These are phyloP conservation scores for Zygosaccharomyces sapae DNA, from an alignment of 1,139 yeast genomes.

Conservation along the genomic window DNA sequence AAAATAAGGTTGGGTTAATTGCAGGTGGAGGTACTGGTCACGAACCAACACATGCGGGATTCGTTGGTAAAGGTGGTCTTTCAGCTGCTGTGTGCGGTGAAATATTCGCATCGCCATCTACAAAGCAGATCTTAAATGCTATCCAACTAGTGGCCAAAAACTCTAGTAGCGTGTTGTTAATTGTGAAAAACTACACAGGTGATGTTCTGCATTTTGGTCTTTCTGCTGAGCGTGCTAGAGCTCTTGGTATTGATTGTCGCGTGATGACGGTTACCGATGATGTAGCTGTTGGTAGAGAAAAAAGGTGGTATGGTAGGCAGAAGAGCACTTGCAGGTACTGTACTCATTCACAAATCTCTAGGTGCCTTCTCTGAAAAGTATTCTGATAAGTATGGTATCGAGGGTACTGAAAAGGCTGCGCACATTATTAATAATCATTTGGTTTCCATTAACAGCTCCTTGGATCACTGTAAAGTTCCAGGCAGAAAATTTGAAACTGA, in stretches of 20 bases:
- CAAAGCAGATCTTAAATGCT: slow-evolving; percentile 74
- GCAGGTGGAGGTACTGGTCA: slow-evolving; percentile 98
- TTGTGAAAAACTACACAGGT: slow-evolving; percentile 91
- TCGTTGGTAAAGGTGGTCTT: slow-evolving; percentile 74
- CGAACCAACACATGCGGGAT: slow-evolving; percentile 91
- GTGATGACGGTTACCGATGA: slow-evolving; percentile 82
- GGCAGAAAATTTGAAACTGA: slow-evolving; percentile 60
- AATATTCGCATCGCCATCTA: slow-evolving; percentile 87
- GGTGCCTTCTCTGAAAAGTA: slow-evolving; percentile 65
- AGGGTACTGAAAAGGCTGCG: slow-evolving; percentile 56
- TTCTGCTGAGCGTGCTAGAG: slow-evolving; percentile 82
- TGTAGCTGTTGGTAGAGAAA: slow-evolving; percentile 81
- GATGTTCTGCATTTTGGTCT: slow-evolving; percentile 89
- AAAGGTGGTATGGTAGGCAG: slow-evolving; percentile 91
- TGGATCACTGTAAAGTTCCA: slow-evolving; percentile 87
- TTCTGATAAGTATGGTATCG: slow-evolving; percentile 43
- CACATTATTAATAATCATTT: slow-evolving; percentile 55
- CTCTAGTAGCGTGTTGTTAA: slow-evolving; percentile 61
- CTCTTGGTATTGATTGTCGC: slow-evolving; percentile 66
- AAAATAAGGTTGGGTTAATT: slow-evolving; percentile 58
- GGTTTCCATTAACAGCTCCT: slow-evolving; percentile 85
- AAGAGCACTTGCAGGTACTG: slow-evolving; percentile 90
- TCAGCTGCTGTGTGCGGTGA: slow-evolving; percentile 89
- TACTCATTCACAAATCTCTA: slow-evolving; percentile 75
- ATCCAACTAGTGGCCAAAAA: slow-evolving; percentile 46